Evolutionary conservation across 345 rosid species (phyloP), one percentile per base, ranked within the genome.

Genomic region (Streptanthus diversifolius): DNA sequence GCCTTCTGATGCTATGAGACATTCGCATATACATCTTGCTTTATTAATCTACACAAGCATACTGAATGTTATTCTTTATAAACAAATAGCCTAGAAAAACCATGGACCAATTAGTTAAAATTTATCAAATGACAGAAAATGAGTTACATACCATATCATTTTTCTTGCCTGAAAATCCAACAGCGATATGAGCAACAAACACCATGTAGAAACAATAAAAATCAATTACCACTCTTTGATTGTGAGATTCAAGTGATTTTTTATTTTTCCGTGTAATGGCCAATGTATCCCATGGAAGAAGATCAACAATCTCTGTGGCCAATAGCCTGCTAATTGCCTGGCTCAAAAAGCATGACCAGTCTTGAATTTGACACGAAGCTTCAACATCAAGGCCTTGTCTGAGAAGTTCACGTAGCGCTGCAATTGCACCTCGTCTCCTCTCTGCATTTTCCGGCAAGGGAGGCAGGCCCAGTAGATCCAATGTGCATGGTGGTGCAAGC

Each of bases 401-500:
- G 22, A 91, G 88, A 71, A 91, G 78, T 78, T 95, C 99, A 56
- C 81, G 85, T 84, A 95, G 70, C 37, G 99, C 97, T 72, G 95
- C 88, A 79, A 91, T 86, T 30, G 99, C 96, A 76, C 97, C 96
- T 73, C 78, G 82, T 80, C 96, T 86, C 69, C 90, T 82, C 72
- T 89, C 95, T 62, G 86, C 83, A 81, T 90, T 87, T 80, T 91
- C 99, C 63, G 93, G 92, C 45, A 88, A 82, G 47, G 60, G 83
- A 68, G 95, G 90, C 86, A 87, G 83, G 79, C 90, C 90, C 74
- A 95, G 80, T 76, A 91, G 82, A 77, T 95, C 97, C 90, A 95
- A 81, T 43, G 97, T 85, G 87, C 99, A 95, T 52, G 95, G 96
- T 68, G 99, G 95, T 75, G 97, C 99, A 78, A 90, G 99, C 91